Evolutionary conservation across 306 rosid genomes (phyloP), one percentile per base, ranked within the genome.

Genomic region (Acacia melanoxylon): DNA sequence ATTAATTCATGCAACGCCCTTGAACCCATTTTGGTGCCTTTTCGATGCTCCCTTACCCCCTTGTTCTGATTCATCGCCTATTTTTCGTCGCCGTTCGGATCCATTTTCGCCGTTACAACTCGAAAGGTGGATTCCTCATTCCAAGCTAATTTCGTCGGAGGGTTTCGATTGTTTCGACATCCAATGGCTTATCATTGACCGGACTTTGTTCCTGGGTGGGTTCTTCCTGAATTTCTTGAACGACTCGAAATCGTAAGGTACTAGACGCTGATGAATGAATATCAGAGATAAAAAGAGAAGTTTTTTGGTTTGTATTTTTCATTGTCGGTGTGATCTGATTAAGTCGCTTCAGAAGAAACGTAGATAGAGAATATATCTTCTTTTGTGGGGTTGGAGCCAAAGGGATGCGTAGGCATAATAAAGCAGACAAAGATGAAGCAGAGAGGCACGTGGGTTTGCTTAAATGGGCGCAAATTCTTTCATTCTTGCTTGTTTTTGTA

Each of bases 401-500:
- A 79, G 68, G 76, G 68, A 89, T 88, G 95, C 61, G 82, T 24
- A 84, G 95, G 82, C 13, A 8, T 40, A 54, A 61, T 42, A 86
- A 83, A 68, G 81, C 74, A 42, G 90, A 86, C 12, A 89, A 25
- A 85, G 91, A 86, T 5, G 90, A 88, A 35, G 11, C 41, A 24
- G 97, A 95, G 44, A 93, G 81, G 86, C 89, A 89, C 83, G 5
- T 16, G 6, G 94, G 92, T 61, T 84, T 92, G 83, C 85, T 86
- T 20, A 85, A 87, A 86, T 87, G 91, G 81, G 90, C 88, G 5
- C 98, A 90, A 58, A 42, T 78, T 72, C 80, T 95, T 2, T 89
- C 98, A 0, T 86, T 85, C 49, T 42, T 95, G 77, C 87, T 93
- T 13, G 96, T 95, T 45, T 93, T 95, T 77, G 98, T 92, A 0